Conservation (phyloP, 352 stramenopile species). For the Elongisporangium prolatum region DNA sequence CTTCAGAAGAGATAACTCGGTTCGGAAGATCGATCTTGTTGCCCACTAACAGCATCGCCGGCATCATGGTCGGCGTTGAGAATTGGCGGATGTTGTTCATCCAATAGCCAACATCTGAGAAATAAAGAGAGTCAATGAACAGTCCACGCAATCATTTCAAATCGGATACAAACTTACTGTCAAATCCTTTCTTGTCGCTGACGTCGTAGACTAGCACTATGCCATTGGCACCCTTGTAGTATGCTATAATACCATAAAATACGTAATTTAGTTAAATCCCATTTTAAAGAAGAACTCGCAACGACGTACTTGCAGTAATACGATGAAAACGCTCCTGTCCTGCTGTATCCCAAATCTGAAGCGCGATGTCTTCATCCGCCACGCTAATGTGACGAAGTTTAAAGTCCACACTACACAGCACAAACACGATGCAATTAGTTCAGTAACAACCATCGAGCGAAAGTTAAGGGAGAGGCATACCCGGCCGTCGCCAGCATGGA, state of each 20-base stretch:
- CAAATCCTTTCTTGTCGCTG: slow-evolving; percentile 88
- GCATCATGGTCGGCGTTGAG: slow-evolving; percentile 63
- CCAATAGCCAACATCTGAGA: slow-evolving; percentile 91
- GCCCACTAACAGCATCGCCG: slow-evolving; percentile 84
- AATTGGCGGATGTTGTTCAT: slow-evolving; percentile 95
- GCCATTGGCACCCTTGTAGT: slow-evolving; percentile 93
- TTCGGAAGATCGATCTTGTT: slow-evolving; percentile 93
- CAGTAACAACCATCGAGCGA: too few species aligned
- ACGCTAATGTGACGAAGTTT: slow-evolving; percentile 88
- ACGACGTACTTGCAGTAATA: slow-evolving; percentile 87
- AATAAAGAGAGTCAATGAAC: slow-evolving; percentile 12
- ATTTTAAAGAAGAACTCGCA: background rate
- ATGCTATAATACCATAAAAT: slow-evolving; percentile 41
- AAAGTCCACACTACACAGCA: slow-evolving; percentile 82
- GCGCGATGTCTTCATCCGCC: slow-evolving; percentile 79
- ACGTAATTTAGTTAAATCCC: slow-evolving; percentile 10
- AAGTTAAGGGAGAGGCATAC: slow-evolving; percentile 25
- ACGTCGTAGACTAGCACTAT: slow-evolving; percentile 95
- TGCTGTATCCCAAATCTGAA: slow-evolving; percentile 95
- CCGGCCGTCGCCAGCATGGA: slow-evolving; percentile 89
- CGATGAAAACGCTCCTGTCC: slow-evolving; percentile 93
- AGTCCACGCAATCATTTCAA: background rate
- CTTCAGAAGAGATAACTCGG: slow-evolving; percentile 68
- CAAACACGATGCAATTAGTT: background rate
- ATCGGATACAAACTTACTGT: slow-evolving; percentile 62